Evolutionary conservation across 106 monocot genomes (phyloP).

Genomic region (Posidonia australis): DNA sequence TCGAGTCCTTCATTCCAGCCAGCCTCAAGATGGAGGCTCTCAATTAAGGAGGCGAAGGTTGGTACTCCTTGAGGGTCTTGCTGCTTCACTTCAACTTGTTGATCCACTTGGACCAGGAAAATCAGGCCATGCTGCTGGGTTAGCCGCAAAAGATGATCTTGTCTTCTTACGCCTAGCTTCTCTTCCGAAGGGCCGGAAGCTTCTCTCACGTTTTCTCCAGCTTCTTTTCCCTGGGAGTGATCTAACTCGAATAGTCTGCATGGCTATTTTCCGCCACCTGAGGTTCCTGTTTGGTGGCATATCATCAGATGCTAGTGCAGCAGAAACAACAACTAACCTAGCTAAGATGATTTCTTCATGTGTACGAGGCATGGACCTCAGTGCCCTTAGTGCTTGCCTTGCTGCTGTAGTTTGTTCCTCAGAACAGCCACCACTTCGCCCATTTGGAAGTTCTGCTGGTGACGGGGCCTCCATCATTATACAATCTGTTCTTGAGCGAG

Average conservation of each 20-base stretch:
- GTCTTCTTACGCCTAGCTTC: slow-evolving; percentile 13
- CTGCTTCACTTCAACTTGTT: slow-evolving; percentile 16
- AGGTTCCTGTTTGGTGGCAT: slow-evolving; percentile 9
- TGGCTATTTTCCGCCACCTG: slow-evolving; percentile 19
- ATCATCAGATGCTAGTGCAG: slow-evolving; percentile 2
- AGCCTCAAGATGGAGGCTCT: slow-evolving; percentile 13
- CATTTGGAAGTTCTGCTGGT: slow-evolving; percentile 17
- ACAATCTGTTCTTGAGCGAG: slow-evolving; percentile 14
- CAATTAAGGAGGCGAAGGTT: slow-evolving; percentile 13
- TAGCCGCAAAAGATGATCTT: slow-evolving; percentile 10
- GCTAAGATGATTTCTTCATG: slow-evolving; percentile 9
- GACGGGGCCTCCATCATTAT: slow-evolving; percentile 13
- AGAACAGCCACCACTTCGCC: slow-evolving; percentile 15
- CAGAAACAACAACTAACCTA: slow-evolving; percentile 10
- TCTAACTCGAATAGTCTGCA: slow-evolving; percentile 15
- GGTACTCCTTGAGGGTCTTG: slow-evolving; percentile 14
- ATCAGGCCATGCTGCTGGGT: slow-evolving; percentile 4
- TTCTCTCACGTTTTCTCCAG: slow-evolving; percentile 9
- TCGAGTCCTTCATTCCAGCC: slow-evolving; percentile 14
- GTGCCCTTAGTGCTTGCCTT: slow-evolving; percentile 18
- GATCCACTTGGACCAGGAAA: slow-evolving; percentile 14
- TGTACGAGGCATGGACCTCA: slow-evolving; percentile 8
- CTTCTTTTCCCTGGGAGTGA: slow-evolving; percentile 10
- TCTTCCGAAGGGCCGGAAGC: slow-evolving; percentile 21
- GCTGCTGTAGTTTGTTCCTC: slow-evolving; percentile 16